phyloP scores from a whole-genome alignment of 345 rosid species.

The Microcos paniculata region DNA sequence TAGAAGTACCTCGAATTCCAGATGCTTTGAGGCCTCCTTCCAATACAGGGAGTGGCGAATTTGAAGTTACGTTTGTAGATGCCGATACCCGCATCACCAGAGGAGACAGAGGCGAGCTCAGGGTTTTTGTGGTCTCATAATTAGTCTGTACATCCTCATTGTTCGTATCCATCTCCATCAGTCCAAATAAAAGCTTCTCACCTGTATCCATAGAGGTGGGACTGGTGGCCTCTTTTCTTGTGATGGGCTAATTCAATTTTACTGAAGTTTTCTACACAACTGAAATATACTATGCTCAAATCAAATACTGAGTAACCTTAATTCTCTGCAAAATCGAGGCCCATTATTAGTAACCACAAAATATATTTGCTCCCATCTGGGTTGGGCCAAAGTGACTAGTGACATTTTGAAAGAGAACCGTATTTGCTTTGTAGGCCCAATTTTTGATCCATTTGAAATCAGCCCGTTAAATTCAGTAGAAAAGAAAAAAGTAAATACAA shows the following conservation, averaged over 20 bases:
- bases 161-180: not conserved
- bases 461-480: not conserved
- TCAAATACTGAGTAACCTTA: too few relatives aligned
- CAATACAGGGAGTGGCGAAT: slow-evolving; percentile 65
- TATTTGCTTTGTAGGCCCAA: too few relatives aligned
- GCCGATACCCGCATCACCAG: slow-evolving; percentile 70
- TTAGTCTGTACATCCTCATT: not conserved
- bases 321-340: too few relatives aligned
- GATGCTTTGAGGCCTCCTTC: slow-evolving; percentile 66
- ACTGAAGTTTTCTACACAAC: too few relatives aligned
- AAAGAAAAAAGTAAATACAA: not conserved
- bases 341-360: too few relatives aligned
- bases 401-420: too few relatives aligned
- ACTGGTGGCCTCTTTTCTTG: too few relatives aligned
- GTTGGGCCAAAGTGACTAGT: too few relatives aligned
- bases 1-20: slow-evolving; percentile 75
- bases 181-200: not conserved
- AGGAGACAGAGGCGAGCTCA: slow-evolving; percentile 84
- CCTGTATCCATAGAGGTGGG: not conserved
- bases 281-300: too few relatives aligned
- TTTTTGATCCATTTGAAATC: not conserved
- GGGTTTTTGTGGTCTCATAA: slow-evolving; percentile 70
- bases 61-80: slow-evolving; percentile 81
- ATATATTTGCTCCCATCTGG: too few relatives aligned
- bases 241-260: too few relatives aligned